Percentiles rank a stretch among this genome's conserved stretches.
phyloP scores from a whole-genome alignment of 805 yeast genomes.

The Saturnispora saitoi region DNA sequence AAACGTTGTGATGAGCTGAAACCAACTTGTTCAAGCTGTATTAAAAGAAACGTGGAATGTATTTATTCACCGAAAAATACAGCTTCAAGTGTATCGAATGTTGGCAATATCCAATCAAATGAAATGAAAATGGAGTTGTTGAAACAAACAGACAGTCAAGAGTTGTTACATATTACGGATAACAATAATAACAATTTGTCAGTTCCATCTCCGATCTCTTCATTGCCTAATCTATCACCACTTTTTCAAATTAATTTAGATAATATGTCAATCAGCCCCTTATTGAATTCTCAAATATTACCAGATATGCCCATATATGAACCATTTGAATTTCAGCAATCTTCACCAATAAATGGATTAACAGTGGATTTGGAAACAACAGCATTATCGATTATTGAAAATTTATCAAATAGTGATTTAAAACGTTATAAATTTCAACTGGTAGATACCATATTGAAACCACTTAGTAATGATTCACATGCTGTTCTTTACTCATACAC shows the following conservation, averaged over 20 bases:
- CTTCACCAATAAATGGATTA: background rate
- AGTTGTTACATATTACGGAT: background rate
- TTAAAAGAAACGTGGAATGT: slow-evolving; percentile 25
- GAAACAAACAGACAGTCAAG: background rate
- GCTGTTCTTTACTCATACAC: slow-evolving; percentile 14
- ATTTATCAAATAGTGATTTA: slow-evolving; percentile 2
- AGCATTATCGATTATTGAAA: slow-evolving; percentile 10
- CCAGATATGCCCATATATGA: background rate
- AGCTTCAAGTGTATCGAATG: background rate
- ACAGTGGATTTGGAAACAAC: slow-evolving; percentile 4
- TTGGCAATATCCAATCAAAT: background rate
- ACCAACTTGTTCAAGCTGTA: slow-evolving; percentile 36
- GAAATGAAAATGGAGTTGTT: background rate
- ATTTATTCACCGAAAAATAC: slow-evolving; percentile 15
- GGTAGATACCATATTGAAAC: slow-evolving; percentile 9
- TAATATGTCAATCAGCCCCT: background rate
- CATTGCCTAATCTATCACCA: background rate
- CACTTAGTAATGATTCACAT: slow-evolving; percentile 9
- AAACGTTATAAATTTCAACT: slow-evolving; percentile 12
- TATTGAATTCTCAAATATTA: background rate
- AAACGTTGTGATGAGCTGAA: slow-evolving; percentile 36
- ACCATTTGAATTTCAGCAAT: background rate
- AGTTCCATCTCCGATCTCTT: background rate
- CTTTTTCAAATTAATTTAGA: background rate
- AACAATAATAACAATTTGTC: background rate